Evolutionary conservation across 1,139 yeast genomes (phyloP).

Genomic region (Yamadazyma atlantica): DNA sequence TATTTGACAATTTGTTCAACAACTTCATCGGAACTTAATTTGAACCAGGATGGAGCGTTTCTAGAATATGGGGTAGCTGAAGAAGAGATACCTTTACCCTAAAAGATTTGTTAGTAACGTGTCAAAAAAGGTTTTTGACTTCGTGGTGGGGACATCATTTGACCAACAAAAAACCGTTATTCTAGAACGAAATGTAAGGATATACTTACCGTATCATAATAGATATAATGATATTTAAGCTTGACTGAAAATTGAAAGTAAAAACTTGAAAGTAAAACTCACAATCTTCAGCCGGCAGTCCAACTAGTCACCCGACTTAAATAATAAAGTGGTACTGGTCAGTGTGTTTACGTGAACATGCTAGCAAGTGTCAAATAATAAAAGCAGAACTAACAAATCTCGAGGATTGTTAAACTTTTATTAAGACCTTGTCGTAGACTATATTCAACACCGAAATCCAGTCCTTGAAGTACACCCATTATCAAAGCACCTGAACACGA

Average conservation of each 20-base stretch:
- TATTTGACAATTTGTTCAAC: conserved; percentile 98
- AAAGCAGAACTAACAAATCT: conserved; percentile 13
- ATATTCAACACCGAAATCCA: conserved; percentile 13
- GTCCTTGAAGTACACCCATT: conserved; percentile 13
- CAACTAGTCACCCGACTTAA: background rate
- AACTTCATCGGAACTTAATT: conserved; percentile 91
- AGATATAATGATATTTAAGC: too few relatives aligned
- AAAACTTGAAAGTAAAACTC: too few relatives aligned
- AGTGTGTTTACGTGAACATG: conserved; percentile 11
- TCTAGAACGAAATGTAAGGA: too few relatives aligned
- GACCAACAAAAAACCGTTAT: too few relatives aligned
- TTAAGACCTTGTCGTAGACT: conserved; percentile 15
- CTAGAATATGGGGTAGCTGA: conserved; percentile 99
- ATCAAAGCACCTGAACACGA: conserved; percentile 5
- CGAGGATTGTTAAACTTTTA: conserved; percentile 13
- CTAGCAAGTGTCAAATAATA: conserved; percentile 14
- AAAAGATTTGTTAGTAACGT: conserved; percentile 8
- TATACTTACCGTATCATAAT: too few relatives aligned
- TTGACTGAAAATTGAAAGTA: too few relatives aligned
- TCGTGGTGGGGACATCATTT: background rate
- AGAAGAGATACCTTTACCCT: conserved; percentile 99
- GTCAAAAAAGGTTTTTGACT: background rate
- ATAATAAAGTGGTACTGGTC: conserved; percentile 17
- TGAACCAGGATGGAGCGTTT: conserved; percentile 99
- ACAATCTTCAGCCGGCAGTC: background rate